Conservation (phyloP, 2,329 filamentous ascomycete species). For the Ploettnerulaceae sp. region DNA sequence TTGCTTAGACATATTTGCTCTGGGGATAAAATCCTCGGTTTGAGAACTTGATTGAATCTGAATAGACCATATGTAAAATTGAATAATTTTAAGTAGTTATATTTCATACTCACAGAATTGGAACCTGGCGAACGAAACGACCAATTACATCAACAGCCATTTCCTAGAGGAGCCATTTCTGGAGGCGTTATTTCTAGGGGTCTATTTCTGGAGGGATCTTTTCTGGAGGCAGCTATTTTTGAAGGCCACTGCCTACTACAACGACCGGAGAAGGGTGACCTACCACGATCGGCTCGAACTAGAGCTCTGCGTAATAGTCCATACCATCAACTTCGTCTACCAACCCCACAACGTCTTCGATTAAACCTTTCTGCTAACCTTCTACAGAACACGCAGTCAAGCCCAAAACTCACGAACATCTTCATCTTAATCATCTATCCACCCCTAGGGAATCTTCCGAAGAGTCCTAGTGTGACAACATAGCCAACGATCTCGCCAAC, state of each 20-base stretch:
- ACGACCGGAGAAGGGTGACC: too few species aligned
- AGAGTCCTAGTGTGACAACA: too few species aligned
- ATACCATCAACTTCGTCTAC: too few species aligned
- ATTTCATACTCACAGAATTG: too few species aligned
- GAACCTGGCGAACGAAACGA: background rate
- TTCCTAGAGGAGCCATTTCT: background rate
- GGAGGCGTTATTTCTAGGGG: too few species aligned
- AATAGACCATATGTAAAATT: background rate
- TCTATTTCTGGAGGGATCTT: too few species aligned
- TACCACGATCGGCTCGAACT: too few species aligned
- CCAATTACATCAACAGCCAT: background rate
- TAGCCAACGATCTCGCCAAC: too few species aligned
- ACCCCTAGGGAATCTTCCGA: constrained; percentile 1
- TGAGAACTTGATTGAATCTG: constrained; percentile 4
- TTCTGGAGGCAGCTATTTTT: constrained; percentile 1
- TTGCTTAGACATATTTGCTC: background rate
- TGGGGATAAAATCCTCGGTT: background rate
- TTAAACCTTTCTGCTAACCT: background rate
- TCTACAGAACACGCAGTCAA: background rate
- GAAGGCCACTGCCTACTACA: background rate
- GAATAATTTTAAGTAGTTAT: background rate
- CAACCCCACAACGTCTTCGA: constrained; percentile 2
- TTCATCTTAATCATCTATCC: background rate
- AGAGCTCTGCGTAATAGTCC: too few species aligned
- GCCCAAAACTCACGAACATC: background rate